These are phyloP conservation scores for Lunasporangiospora selenospora DNA, from an alignment of 192 early-diverging fungal species.

Conservation along the genomic window DNA sequence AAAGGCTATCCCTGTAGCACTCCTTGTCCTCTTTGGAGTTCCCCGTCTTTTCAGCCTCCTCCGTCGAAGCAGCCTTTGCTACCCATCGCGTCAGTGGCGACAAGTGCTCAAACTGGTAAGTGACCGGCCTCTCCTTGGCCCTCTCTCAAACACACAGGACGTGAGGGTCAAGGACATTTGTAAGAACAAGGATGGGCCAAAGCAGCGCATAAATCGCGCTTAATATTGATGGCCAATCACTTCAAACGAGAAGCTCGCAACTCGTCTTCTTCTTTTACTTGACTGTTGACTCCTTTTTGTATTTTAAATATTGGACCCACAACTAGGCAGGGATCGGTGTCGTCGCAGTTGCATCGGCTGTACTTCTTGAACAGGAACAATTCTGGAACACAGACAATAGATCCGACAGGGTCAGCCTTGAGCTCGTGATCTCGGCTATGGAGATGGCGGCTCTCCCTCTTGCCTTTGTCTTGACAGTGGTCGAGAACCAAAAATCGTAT, in stretches of 20 bases:
- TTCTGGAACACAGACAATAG: background rate
- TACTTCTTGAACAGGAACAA: background rate
- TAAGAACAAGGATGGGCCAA: no score
- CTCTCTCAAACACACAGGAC: background rate
- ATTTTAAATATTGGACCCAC: background rate
- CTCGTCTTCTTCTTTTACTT: no score
- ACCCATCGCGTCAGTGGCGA: conserved; percentile 21
- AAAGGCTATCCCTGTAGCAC: conserved; percentile 9
- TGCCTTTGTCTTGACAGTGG: conserved; percentile 51
- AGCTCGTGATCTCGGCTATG: conserved; percentile 12
- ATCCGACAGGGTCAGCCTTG: conserved; percentile 14
- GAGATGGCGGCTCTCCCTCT: conserved; percentile 12
- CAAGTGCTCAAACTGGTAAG: conserved; percentile 27
- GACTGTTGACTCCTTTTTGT: no score
- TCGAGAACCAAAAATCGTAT: conserved; percentile 55
- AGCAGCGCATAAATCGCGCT: no score
- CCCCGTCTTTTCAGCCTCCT: conserved; percentile 8
- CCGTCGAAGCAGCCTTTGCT: conserved; percentile 6
- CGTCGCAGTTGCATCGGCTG: background rate
- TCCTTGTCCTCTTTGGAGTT: conserved; percentile 14
- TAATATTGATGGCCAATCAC: no score
- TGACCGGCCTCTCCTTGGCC: background rate
- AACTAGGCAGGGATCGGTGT: conserved; percentile 15
- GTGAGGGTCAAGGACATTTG: background rate
- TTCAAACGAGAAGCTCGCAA: no score